phyloP scores from a whole-genome alignment of 2,329 filamentous ascomycete genomes.

The Paracoccidioides lutzii region DNA sequence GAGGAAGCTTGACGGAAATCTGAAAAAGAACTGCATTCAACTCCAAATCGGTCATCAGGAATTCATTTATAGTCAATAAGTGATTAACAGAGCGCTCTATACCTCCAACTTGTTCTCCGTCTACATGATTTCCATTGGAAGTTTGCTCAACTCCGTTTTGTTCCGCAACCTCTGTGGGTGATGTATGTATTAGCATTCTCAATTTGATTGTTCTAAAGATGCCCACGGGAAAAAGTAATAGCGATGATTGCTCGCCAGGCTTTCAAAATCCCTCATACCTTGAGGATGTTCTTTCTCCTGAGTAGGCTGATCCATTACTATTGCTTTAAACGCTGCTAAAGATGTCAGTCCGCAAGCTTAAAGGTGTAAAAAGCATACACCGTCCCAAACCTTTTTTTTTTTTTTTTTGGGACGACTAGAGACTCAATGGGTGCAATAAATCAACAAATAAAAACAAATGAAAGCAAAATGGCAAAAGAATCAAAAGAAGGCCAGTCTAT shows the following conservation, averaged over 20 bases:
- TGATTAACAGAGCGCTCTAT: conserved; percentile 2
- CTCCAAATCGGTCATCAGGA: not conserved
- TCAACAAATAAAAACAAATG: conserved; percentile 9
- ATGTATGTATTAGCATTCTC: not conserved
- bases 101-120: conserved; percentile 21
- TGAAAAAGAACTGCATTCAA: conserved; percentile 43
- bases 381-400: conserved; percentile 3
- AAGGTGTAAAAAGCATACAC: conserved; percentile 8
- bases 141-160: not conserved
- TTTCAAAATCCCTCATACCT: conserved; percentile 18
- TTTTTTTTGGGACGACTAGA: not conserved
- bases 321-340: not conserved
- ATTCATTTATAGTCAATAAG: not conserved
- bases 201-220: not conserved
- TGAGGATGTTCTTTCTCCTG: conserved; percentile 31
- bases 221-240: not conserved
- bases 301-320: conserved; percentile 25
- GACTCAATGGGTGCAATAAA: conserved; percentile 5
- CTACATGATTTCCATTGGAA: conserved; percentile 13
- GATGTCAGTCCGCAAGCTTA: conserved; percentile 1
- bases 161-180: not conserved
- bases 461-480: conserved; percentile 12
- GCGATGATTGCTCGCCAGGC: not conserved
- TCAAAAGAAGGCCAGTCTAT: conserved; percentile 21
- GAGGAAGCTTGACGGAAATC: conserved; percentile 70